These are phyloP conservation scores for Xylaria cubensis DNA, from an alignment of 495 filamentous ascomycete species.

Conservation along the genomic window DNA sequence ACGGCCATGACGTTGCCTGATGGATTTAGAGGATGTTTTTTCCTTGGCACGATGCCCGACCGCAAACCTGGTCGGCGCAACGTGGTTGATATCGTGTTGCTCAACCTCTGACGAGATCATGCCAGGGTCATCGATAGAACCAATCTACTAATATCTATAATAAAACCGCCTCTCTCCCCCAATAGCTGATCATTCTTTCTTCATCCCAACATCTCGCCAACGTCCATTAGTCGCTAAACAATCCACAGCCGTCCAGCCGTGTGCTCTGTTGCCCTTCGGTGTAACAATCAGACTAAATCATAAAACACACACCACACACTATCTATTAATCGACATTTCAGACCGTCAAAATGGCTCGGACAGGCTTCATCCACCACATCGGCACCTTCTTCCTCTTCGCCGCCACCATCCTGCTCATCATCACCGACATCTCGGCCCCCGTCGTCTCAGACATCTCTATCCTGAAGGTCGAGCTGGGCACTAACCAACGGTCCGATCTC, in stretches of 20 bases:
- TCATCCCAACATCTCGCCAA: conserved; percentile 5
- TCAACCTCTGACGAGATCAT: conserved; percentile 12
- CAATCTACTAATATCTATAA: not conserved
- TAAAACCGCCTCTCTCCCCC: not conserved
- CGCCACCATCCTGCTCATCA: conserved; percentile 60
- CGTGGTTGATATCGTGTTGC: conserved; percentile 5
- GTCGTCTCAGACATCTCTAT: conserved; percentile 60
- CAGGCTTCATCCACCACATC: conserved; percentile 62
- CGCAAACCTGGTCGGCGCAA: conserved; percentile 8
- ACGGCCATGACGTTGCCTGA: conserved; percentile 23
- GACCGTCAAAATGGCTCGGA: conserved; percentile 47
- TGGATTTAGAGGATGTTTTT: not conserved
- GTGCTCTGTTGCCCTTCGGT: not conserved
- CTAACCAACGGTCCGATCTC: conserved; percentile 8
- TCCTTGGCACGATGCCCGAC: conserved; percentile 13
- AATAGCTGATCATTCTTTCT: not conserved
- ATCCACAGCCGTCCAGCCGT: conserved; percentile 6
- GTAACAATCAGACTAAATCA: not conserved
- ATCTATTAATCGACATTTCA: not conserved
- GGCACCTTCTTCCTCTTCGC: conserved; percentile 65
- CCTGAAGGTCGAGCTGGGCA: conserved; percentile 55
- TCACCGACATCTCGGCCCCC: conserved; percentile 65
- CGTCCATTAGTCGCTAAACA: not conserved
- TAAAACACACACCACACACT: not conserved
- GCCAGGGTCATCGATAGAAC: not conserved